A percentile compares a stretch with the other conserved stretches of the same genome.
These are phyloP conservation scores for Scedosporium minutisporum DNA, from an alignment of 2,329 filamentous ascomycete species.

Conservation along the genomic window DNA sequence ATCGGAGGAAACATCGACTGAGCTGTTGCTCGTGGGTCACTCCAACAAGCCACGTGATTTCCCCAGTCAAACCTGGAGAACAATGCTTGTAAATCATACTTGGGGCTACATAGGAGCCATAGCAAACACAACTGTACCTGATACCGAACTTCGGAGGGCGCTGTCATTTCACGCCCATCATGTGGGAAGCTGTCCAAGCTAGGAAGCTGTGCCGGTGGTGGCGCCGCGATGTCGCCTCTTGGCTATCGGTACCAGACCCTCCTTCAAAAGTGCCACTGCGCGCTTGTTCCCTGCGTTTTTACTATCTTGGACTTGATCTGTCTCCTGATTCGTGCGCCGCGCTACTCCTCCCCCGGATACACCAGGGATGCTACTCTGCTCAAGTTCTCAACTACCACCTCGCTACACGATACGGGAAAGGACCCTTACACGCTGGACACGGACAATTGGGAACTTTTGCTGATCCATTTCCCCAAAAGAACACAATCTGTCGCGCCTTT, in stretches of 20 bases:
- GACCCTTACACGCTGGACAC: background rate
- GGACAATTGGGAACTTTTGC: background rate
- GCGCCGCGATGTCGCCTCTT: constrained; percentile 1
- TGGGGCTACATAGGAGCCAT: too few species aligned
- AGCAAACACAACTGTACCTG: background rate
- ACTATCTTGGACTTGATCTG: background rate
- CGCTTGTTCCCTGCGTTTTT: background rate
- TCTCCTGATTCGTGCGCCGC: background rate
- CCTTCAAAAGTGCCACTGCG: background rate
- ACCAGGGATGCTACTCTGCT: background rate
- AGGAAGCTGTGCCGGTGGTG: constrained; percentile 1
- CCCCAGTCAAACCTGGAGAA: too few species aligned
- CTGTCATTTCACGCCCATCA: background rate
- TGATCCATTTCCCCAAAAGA: background rate
- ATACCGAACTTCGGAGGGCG: background rate
- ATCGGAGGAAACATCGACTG: too few species aligned
- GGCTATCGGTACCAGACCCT: background rate
- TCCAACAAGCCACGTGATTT: too few species aligned
- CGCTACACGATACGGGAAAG: background rate
- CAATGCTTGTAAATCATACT: too few species aligned
- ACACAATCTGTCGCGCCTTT: too few species aligned
- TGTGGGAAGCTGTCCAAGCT: background rate
- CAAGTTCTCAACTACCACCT: background rate
- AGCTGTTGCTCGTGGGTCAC: too few species aligned
- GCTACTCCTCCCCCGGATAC: background rate